Conservation (phyloP, 2,329 filamentous ascomycete genomes). For the Aspergillus sp. region DNA sequence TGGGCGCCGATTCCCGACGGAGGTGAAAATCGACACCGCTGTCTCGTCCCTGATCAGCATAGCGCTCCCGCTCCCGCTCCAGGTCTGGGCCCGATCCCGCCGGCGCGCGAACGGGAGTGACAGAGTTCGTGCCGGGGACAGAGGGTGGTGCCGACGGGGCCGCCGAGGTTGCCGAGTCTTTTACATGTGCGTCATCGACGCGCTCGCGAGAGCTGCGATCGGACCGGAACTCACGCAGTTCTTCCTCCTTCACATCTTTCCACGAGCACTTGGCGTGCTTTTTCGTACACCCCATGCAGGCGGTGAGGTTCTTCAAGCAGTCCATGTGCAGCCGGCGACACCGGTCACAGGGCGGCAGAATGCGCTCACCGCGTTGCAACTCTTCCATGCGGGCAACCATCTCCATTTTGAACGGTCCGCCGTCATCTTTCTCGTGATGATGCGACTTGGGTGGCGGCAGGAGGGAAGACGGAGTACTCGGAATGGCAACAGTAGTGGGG, state of each 20-base stretch:
- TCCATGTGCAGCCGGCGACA: constrained; percentile 77
- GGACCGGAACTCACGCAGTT: constrained; percentile 44
- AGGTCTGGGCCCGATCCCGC: background rate
- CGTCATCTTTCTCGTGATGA: constrained; percentile 53
- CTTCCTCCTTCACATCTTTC: constrained; percentile 75
- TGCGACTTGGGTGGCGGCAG: constrained; percentile 48
- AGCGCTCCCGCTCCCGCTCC: background rate
- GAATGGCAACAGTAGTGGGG: constrained; percentile 52
- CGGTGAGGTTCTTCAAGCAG: constrained; percentile 81
- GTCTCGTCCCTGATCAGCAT: background rate
- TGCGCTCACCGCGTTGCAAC: constrained; percentile 68
- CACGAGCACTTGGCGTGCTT: constrained; percentile 88
- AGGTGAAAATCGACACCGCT: constrained; percentile 10
- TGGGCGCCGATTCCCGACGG: constrained; percentile 22
- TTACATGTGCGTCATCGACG: constrained; percentile 13
- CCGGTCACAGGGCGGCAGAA: constrained; percentile 79
- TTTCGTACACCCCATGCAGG: constrained; percentile 82
- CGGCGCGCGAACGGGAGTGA: constrained; percentile 6
- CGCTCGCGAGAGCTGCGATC: constrained; percentile 13
- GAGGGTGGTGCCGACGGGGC: constrained; percentile 6
- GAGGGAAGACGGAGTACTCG: constrained; percentile 52
- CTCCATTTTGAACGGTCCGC: constrained; percentile 59
- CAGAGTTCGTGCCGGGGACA: background rate
- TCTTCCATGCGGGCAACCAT: constrained; percentile 76
- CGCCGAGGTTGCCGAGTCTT: constrained; percentile 10